Conservation (phyloP, 805 yeast species). For the Candida montana region DNA sequence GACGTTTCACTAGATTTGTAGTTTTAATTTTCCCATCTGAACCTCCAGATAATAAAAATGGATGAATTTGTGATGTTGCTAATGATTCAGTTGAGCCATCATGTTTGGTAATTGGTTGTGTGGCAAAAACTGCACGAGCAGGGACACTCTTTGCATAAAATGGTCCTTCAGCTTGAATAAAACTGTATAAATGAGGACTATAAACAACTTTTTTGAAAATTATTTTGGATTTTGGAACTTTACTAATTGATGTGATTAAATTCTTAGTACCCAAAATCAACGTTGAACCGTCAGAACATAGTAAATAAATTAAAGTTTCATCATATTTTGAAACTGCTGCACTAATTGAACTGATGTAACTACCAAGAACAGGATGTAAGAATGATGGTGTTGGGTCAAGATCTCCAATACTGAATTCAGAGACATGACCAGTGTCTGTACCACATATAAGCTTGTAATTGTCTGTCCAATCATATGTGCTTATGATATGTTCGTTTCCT, state of each 20-base stretch:
- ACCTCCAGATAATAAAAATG: constrained; percentile 42
- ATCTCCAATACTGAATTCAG: constrained; percentile 42
- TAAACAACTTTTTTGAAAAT: constrained; percentile 27
- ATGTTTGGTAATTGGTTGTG: constrained; percentile 32
- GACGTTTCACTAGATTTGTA: constrained; percentile 34
- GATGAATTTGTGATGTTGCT: constrained; percentile 40
- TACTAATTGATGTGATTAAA: constrained; percentile 23
- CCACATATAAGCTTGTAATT: constrained; percentile 48
- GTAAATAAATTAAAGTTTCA: constrained; percentile 27
- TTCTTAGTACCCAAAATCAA: constrained; percentile 32
- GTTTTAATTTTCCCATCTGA: constrained; percentile 44
- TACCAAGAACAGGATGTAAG: constrained; percentile 33
- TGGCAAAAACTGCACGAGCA: constrained; percentile 31
- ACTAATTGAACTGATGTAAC: constrained; percentile 31
- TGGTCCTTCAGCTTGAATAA: constrained; percentile 38
- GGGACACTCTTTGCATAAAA: constrained; percentile 32
- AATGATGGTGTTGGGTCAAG: constrained; percentile 29
- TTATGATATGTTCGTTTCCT: constrained; percentile 31
- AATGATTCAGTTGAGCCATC: constrained; percentile 36
- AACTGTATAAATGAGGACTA: constrained; percentile 31
- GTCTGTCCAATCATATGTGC: constrained; percentile 42
- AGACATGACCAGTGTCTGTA: constrained; percentile 50
- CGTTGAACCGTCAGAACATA: constrained; percentile 39
- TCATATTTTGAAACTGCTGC: constrained; percentile 32
- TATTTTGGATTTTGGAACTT: constrained; percentile 29